phyloP scores from a whole-genome alignment of 106 monocot genomes.

The Chionographis japonica region DNA sequence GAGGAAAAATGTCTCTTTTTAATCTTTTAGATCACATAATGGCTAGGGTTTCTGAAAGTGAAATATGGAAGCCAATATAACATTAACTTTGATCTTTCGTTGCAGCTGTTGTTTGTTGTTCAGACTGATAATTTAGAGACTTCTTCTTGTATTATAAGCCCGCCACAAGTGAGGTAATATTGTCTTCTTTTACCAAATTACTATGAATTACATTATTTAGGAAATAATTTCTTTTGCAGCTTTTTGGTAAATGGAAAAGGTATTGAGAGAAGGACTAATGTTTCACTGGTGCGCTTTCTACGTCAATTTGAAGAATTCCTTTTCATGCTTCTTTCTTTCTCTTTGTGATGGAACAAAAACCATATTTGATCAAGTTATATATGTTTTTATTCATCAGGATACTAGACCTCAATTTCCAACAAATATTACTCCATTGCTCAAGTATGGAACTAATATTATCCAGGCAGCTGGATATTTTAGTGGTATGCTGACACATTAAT shows the following conservation, averaged over 20 bases:
- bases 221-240: slow-evolving; percentile 19
- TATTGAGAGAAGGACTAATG: slow-evolving; percentile 36
- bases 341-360: neutral
- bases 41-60: too few species aligned
- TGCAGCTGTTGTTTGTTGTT: slow-evolving; percentile 39
- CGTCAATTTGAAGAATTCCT: neutral
- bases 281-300: slow-evolving; percentile 20
- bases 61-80: too few species aligned
- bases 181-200: neutral
- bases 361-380: neutral
- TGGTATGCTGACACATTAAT: slow-evolving; percentile 34
- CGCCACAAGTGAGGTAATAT: slow-evolving; percentile 31
- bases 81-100: neutral
- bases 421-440: slow-evolving; percentile 88
- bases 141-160: slow-evolving; percentile 35
- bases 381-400: slow-evolving; percentile 37
- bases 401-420: slow-evolving; percentile 84
- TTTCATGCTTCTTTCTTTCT: slow-evolving; percentile 1
- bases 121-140: slow-evolving; percentile 31
- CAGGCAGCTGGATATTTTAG: slow-evolving; percentile 76
- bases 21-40: too few species aligned
- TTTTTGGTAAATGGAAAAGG: slow-evolving; percentile 56
- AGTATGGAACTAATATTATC: slow-evolving; percentile 83
- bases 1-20: too few species aligned
- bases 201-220: neutral